phyloP scores from a whole-genome alignment of 2,329 filamentous ascomycete genomes.

The Hypoxylon sp. region DNA sequence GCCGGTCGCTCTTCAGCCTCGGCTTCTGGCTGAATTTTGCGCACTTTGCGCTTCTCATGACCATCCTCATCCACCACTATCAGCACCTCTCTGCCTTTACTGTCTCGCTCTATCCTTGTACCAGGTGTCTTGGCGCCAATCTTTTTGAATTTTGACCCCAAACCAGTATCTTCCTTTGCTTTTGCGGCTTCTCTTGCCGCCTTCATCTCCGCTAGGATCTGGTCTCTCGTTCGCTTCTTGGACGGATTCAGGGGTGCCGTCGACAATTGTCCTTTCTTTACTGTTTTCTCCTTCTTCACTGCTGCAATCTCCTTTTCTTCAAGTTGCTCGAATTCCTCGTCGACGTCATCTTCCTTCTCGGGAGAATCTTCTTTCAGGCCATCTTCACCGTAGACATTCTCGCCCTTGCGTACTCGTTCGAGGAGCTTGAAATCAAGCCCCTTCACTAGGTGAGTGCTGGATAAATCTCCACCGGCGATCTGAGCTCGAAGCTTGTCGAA shows the following conservation, averaged over 20 bases:
- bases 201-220: conserved; percentile 77
- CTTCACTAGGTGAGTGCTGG: conserved; percentile 89
- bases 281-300: conserved; percentile 65
- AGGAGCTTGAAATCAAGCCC: conserved; percentile 89
- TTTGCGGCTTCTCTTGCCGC: conserved; percentile 73
- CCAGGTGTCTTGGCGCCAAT: conserved; percentile 70
- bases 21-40: conserved; percentile 63
- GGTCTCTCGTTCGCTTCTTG: conserved; percentile 74
- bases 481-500: conserved; percentile 82
- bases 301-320: conserved; percentile 69
- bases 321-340: conserved; percentile 76
- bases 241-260: conserved; percentile 66
- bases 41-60: conserved; percentile 75
- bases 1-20: conserved; percentile 53
- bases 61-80: conserved; percentile 77
- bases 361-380: conserved; percentile 52
- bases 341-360: conserved; percentile 65
- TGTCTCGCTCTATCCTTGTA: conserved; percentile 72
- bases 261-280: conserved; percentile 74
- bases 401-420: conserved; percentile 76
- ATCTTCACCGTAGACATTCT: conserved; percentile 71
- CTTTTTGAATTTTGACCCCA: conserved; percentile 75
- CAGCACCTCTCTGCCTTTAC: conserved; percentile 73
- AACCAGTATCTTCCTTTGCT: conserved; percentile 63
- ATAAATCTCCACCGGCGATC: conserved; percentile 85